Base-by-base conservation (phyloP, 2,329 filamentous ascomycete genomes). In the Aspergillus sp. region DNA sequence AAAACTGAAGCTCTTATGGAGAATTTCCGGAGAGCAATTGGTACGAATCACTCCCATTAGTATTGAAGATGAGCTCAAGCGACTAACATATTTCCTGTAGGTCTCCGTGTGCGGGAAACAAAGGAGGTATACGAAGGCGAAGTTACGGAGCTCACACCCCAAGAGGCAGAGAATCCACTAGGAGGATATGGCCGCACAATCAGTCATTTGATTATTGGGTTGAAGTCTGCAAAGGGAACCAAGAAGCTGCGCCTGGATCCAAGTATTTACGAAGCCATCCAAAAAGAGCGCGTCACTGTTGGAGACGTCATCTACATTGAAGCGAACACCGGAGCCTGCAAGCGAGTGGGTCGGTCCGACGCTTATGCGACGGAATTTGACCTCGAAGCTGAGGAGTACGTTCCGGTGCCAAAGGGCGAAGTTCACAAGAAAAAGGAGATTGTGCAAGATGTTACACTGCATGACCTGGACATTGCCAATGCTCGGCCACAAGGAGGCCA, bases 371-470 rank as follows among this genome's bases (percentile, higher is more conserved):
- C 95, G 51, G 95, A 99, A 75, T 99, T 99, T 74, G 95, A 99
- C 74, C 86, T 99, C 49, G 95, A 99, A 80, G 95, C 95, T 2
- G 95, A 99, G 78, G 95, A 99, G 78, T 99, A 99, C 75, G 95
- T 99, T 64, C 95, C 95, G 5, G 96, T 99, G 62, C 95, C 95
- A 57, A 99, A 99, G 81, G 95, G 95, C 57, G 95, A 99, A 71
- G 95, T 99, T 53, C 95, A 98, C 82, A 99, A 99, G 85, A 98
- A 97, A 86, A 99, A 99, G 82, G 95, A 99, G 78, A 96, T 99
- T 66, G 95, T 99, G 36, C 95, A 99, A 75, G 95, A 99, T 70
- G 95, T 99, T 62, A 97, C 95, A 45, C 83, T 99, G 63, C 95
- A 99, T 76, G 95, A 99, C 72, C 82, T 99, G 56, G 95, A 99